These are phyloP conservation scores for Quercus berberidifolia DNA, from an alignment of 306 rosid species.

Conservation along the genomic window DNA sequence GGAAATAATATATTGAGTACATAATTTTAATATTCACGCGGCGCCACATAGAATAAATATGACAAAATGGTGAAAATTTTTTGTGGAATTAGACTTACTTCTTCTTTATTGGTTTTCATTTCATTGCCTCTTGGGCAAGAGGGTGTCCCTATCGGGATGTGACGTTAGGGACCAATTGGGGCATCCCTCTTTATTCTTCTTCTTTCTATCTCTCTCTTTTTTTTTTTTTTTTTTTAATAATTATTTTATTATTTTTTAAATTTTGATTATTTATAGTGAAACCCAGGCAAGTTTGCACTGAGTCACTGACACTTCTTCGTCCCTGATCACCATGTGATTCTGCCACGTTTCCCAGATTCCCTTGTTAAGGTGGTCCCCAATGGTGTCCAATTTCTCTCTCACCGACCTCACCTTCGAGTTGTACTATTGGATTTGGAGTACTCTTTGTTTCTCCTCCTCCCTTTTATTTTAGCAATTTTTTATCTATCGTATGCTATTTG, in stretches of 20 bases:
- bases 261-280: neutral
- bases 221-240: neutral
- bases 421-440: too few species aligned
- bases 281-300: slow-evolving; percentile 12
- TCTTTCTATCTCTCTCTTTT: neutral
- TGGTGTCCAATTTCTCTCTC: neutral
- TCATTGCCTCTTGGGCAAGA: neutral
- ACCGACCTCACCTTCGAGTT: too few species aligned
- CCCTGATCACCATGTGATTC: slow-evolving; percentile 24
- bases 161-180: slow-evolving; percentile 27
- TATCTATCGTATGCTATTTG: too few species aligned
- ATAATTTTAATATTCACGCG: neutral
- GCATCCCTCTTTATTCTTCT: neutral
- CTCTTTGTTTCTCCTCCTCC: neutral
- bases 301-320: neutral
- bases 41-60: too few species aligned
- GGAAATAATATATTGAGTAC: neutral
- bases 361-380: slow-evolving; percentile 4
- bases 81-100: too few species aligned
- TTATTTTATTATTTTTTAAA: too few species aligned
- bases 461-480: neutral
- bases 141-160: slow-evolving; percentile 21
- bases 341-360: slow-evolving; percentile 34
- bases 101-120: neutral
- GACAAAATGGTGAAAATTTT: accelerated